phyloP scores from a whole-genome alignment of 1,284 basidiomycete species.

The Meira miltonrushii region DNA sequence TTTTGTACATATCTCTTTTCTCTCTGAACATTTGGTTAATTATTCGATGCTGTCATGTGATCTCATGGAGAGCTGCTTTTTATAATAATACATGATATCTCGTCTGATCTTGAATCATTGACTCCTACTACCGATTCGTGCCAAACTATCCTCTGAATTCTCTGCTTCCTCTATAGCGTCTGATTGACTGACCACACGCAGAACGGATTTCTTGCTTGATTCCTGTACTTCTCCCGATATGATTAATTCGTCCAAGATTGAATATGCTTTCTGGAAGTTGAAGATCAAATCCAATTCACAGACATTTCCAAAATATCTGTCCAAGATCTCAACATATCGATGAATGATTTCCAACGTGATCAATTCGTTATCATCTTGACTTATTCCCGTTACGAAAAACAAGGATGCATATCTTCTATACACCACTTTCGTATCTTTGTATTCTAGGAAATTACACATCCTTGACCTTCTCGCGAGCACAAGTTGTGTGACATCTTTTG shows the following conservation, averaged over 20 bases:
- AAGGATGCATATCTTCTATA: slow-evolving; percentile 95
- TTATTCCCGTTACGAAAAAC: slow-evolving; percentile 94
- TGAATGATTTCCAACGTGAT: slow-evolving; percentile 95
- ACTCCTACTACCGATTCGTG: slow-evolving; percentile 16
- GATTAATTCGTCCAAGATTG: slow-evolving; percentile 81
- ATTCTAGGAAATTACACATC: slow-evolving; percentile 99
- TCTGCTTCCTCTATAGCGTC: slow-evolving; percentile 53
- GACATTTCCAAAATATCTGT: slow-evolving; percentile 92
- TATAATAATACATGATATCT: not conserved
- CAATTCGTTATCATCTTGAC: slow-evolving; percentile 80
- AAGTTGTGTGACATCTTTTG: slow-evolving; percentile 98
- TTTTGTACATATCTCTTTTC: not conserved
- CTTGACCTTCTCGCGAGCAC: slow-evolving; percentile 89
- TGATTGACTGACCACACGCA: slow-evolving; percentile 66
- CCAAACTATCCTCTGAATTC: slow-evolving; percentile 45
- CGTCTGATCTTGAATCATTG: not conserved
- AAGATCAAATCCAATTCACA: slow-evolving; percentile 53
- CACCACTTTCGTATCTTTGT: slow-evolving; percentile 76
- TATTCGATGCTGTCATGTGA: not conserved
- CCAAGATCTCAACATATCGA: slow-evolving; percentile 96
- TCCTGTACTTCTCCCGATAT: slow-evolving; percentile 98
- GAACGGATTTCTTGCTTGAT: slow-evolving; percentile 93
- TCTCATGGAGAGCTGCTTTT: not conserved
- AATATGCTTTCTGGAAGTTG: slow-evolving; percentile 52
- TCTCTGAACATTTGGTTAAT: not conserved